Conservation (phyloP, 805 yeast species). For the Hermanozyma aechmeae region DNA sequence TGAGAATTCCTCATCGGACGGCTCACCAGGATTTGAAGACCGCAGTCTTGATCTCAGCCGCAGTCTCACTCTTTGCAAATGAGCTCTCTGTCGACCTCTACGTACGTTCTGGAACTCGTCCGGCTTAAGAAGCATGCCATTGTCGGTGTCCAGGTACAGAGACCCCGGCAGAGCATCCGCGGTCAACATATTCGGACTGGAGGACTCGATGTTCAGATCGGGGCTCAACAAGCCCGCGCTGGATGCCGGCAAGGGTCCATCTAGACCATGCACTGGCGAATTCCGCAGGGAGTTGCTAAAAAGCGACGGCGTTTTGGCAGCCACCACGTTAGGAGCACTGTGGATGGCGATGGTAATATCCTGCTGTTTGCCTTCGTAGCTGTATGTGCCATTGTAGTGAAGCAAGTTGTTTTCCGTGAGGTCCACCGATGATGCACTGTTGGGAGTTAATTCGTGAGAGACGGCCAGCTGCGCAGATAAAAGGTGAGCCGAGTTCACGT, state of each 20-base stretch:
- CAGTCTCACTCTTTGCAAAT: conserved; percentile 16
- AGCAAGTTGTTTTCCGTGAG: too few relatives aligned
- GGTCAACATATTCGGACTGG: conserved; percentile 10
- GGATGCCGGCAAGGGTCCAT: background rate
- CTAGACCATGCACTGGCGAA: conserved; percentile 10
- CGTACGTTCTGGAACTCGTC: conserved; percentile 32
- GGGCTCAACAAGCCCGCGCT: too few relatives aligned
- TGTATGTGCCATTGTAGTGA: too few relatives aligned
- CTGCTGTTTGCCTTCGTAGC: too few relatives aligned
- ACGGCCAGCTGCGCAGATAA: too few relatives aligned
- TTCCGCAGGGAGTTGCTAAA: conserved; percentile 41
- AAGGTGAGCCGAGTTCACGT: too few relatives aligned
- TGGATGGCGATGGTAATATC: too few relatives aligned
- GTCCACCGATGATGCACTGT: too few relatives aligned
- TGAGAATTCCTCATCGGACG: conserved; percentile 14
- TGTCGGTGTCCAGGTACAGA: conserved; percentile 4
- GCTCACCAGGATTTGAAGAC: conserved; percentile 5
- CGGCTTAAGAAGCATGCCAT: conserved; percentile 19
- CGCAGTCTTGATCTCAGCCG: conserved; percentile 16
- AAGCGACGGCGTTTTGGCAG: conserved; percentile 44
- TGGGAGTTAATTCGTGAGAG: too few relatives aligned
- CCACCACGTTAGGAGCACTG: too few relatives aligned
- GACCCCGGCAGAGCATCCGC: too few relatives aligned
- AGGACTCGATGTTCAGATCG: conserved; percentile 8
- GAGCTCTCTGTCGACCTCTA: conserved; percentile 31